Percentiles rank a stretch among this genome's conserved stretches.
Conservation (phyloP, 106 monocot genomes). For the Agapanthus africanus region DNA sequence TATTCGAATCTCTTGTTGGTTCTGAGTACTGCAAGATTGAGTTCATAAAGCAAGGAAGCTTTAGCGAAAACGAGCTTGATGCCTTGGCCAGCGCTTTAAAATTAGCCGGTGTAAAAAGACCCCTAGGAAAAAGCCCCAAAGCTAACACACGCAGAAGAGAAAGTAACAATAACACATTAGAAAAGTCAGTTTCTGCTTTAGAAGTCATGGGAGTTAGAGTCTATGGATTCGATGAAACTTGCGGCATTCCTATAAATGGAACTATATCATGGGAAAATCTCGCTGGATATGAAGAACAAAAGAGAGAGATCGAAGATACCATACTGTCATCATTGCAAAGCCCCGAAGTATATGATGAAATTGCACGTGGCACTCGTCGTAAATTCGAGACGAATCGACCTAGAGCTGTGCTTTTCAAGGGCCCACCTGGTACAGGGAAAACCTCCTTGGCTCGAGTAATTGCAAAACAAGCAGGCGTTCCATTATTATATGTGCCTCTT, state of each 20-base stretch:
- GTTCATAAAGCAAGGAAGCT: slow-evolving; percentile 81
- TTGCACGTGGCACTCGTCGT: slow-evolving; percentile 79
- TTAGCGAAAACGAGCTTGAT: slow-evolving; percentile 64
- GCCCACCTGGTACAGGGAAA: slow-evolving; percentile 99
- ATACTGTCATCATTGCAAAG: slow-evolving; percentile 71
- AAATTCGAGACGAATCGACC: slow-evolving; percentile 94
- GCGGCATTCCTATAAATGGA: slow-evolving; percentile 38
- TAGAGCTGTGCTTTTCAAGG: slow-evolving; percentile 93
- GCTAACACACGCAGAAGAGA: slow-evolving; percentile 10
- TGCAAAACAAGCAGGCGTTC: slow-evolving; percentile 92
- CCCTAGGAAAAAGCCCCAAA: slow-evolving; percentile 25
- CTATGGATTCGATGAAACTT: slow-evolving; percentile 63
- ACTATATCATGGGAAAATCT: slow-evolving; percentile 82
- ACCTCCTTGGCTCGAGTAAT: slow-evolving; percentile 95
- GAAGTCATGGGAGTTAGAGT: slow-evolving; percentile 95
- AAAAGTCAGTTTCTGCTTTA: slow-evolving; percentile 58
- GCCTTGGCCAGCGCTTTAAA: slow-evolving; percentile 67
- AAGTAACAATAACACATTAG: slow-evolving; percentile 32
- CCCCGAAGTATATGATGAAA: slow-evolving; percentile 91
- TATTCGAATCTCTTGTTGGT: slow-evolving; percentile 76
- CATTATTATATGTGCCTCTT: slow-evolving; percentile 88
- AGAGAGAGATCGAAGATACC: slow-evolving; percentile 95
- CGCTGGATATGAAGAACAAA: slow-evolving; percentile 95
- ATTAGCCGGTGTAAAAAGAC: slow-evolving; percentile 39
- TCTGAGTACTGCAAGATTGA: slow-evolving; percentile 77